Evolutionary conservation across 208 protist genomes (phyloP).

Genomic region (Jaenimonas drosophilae): DNA sequence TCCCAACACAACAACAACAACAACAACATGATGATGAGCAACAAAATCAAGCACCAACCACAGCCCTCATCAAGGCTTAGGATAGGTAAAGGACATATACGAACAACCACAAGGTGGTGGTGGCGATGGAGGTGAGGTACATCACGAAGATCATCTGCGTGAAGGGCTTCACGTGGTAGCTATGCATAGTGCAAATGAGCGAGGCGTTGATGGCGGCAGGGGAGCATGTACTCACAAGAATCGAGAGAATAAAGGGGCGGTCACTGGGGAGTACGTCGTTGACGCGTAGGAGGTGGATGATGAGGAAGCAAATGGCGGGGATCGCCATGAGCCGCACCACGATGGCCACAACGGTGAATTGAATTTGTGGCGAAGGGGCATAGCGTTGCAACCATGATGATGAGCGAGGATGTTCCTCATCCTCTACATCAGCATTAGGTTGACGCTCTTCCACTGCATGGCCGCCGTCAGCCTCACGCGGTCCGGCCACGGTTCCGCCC

Average conservation of each 20-base stretch:
- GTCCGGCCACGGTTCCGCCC: constrained; percentile 23
- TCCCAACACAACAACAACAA: constrained; percentile 5
- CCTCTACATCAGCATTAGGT: neutral
- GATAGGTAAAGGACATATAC: constrained; percentile 13
- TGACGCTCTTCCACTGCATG: neutral
- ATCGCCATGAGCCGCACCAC: constrained; percentile 6
- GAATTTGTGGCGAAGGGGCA: neutral
- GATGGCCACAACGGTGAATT: neutral
- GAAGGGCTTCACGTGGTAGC: constrained; percentile 5
- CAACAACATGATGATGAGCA: neutral
- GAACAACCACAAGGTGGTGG: constrained; percentile 9
- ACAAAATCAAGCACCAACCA: constrained; percentile 1
- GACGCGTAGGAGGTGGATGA: constrained; percentile 14
- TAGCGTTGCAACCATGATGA: neutral
- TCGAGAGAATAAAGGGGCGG: constrained; percentile 5
- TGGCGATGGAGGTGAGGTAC: constrained; percentile 7
- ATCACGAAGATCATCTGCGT: constrained; percentile 12
- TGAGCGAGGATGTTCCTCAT: constrained; percentile 5
- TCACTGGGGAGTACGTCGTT: constrained; percentile 7
- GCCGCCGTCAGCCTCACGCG: constrained; percentile 3
- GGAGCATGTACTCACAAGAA: constrained; percentile 11
- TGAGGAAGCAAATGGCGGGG: constrained; percentile 14
- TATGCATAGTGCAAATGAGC: constrained; percentile 15
- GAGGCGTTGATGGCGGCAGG: constrained; percentile 17
- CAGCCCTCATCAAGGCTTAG: neutral